A percentile compares a stretch with the other conserved stretches of the same genome.
phyloP scores from a whole-genome alignment of 306 rosid species.

The Dryas drummondii region DNA sequence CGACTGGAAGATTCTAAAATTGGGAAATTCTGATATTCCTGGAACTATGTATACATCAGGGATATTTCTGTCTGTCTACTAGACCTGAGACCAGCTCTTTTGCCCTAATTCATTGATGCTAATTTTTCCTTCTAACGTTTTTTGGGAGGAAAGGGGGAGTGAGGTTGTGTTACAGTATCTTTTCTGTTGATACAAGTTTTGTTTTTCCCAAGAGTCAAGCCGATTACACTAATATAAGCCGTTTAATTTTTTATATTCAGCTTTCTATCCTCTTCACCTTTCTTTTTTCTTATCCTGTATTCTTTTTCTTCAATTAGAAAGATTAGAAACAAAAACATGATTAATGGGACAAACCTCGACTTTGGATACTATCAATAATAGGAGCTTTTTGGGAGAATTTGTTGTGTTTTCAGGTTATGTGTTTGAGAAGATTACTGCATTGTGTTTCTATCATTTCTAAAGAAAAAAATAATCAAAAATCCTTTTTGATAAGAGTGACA shows the following conservation, averaged over 20 bases:
- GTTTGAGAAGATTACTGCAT: no score
- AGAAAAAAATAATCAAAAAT: no score
- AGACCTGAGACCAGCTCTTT: background rate
- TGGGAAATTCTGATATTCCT: background rate
- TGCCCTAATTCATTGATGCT: background rate
- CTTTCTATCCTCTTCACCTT: background rate
- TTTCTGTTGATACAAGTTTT: background rate
- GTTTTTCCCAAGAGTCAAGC: background rate
- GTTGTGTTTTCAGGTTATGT: no score
- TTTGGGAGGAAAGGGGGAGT: background rate
- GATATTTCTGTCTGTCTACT: background rate
- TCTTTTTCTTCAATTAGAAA: background rate
- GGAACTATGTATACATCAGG: constrained; percentile 1
- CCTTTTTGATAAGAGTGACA: no score
- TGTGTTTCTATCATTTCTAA: no score
- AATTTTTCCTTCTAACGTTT: background rate
- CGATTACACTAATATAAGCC: background rate
- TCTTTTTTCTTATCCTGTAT: background rate
- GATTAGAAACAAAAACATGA: no score
- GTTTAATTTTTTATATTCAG: background rate
- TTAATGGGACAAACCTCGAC: no score
- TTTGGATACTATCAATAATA: no score
- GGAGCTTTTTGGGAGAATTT: no score
- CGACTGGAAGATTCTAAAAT: background rate
- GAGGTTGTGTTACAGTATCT: background rate